Percentiles rank a stretch among this genome's conserved stretches.
These are phyloP conservation scores for Catharanthus roseus DNA, from an alignment of 257 asterid species.

Conservation along the genomic window DNA sequence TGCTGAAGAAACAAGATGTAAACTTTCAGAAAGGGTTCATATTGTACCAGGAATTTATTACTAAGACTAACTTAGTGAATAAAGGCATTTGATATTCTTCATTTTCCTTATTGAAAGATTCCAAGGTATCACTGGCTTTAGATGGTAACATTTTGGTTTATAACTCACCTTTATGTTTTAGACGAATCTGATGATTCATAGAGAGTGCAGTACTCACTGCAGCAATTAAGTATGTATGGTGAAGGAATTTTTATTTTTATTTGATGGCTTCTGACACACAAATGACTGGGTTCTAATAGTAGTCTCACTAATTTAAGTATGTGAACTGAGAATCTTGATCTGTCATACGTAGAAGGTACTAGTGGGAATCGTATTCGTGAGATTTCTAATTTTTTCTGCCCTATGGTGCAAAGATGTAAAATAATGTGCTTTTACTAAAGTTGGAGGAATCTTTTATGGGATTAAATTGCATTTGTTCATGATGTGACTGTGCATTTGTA, in stretches of 20 bases:
- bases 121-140: not conserved
- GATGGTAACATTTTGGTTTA: not conserved
- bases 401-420: not conserved
- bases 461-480: not conserved
- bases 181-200: not conserved
- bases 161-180: not conserved
- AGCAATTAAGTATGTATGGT: not conserved
- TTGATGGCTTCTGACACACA: not conserved
- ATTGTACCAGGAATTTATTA: conserved; percentile 43
- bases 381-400: not conserved
- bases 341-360: not conserved
- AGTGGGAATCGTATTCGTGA: not conserved
- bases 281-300: not conserved
- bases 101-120: not conserved
- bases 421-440: not conserved
- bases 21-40: conserved; percentile 38
- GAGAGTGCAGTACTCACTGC: not conserved
- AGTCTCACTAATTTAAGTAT: not conserved
- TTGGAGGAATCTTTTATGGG: not conserved
- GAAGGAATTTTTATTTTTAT: not conserved
- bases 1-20: conserved; percentile 42
- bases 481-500: not conserved
- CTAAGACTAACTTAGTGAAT: conserved; percentile 2
- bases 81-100: not conserved
- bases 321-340: not conserved